These are phyloP conservation scores for Tilletia setariae DNA, from an alignment of 1,284 basidiomycete genomes.

Conservation along the genomic window DNA sequence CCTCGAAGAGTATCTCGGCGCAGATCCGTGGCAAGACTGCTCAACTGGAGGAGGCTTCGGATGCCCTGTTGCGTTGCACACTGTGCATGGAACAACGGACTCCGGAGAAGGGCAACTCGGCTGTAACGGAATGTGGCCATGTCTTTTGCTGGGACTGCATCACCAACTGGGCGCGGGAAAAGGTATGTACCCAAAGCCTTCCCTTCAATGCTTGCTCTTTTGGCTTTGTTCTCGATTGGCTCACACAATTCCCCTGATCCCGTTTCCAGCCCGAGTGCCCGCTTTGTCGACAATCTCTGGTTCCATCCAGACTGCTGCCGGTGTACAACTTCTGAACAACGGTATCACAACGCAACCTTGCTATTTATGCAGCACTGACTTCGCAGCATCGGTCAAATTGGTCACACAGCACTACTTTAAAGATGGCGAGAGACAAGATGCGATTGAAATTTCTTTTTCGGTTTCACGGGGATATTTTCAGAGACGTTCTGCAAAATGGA, in stretches of 20 bases:
- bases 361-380: no score
- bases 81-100: conserved; percentile 51
- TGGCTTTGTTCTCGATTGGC: conserved; percentile 3
- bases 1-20: neutral
- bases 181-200: conserved; percentile 56
- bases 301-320: conserved; percentile 29
- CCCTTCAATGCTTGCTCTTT: neutral
- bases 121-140: conserved; percentile 89
- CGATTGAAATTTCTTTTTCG: no score
- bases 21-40: neutral
- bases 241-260: neutral
- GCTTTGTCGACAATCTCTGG: conserved; percentile 32
- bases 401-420: no score
- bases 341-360: neutral
- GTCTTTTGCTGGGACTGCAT: conserved; percentile 93
- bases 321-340: conserved; percentile 37
- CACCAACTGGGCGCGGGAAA: conserved; percentile 80
- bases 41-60: conserved; percentile 15
- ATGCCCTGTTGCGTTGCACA: conserved; percentile 48
- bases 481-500: no score
- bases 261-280: conserved; percentile 34
- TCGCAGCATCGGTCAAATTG: no score
- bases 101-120: conserved; percentile 59
- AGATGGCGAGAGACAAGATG: no score
- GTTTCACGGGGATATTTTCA: no score